phyloP scores from a whole-genome alignment of 140 eudicot species.

The Bidens hawaiensis region DNA sequence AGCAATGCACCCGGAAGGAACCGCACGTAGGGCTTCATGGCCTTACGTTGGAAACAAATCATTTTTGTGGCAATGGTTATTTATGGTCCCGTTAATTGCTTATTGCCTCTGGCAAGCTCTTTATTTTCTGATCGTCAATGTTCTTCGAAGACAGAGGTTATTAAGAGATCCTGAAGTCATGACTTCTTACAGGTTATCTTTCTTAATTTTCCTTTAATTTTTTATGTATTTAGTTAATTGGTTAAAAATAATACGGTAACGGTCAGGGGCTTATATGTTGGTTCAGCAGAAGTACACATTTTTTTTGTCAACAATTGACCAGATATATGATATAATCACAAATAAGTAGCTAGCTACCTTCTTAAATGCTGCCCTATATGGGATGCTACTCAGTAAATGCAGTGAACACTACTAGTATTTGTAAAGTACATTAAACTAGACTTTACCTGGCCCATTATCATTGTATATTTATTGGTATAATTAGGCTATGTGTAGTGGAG shows the following conservation, averaged over 20 bases:
- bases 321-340: neutral
- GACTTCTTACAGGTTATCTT: slow-evolving; percentile 91
- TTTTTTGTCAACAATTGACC: neutral
- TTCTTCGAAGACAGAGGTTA: slow-evolving; percentile 84
- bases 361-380: slow-evolving; percentile 4
- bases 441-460: neutral
- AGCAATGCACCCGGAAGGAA: slow-evolving; percentile 96
- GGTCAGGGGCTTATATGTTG: neutral
- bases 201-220: neutral
- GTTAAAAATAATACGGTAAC: neutral
- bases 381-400: neutral
- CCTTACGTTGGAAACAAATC: slow-evolving; percentile 76
- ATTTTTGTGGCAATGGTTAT: slow-evolving; percentile 90
- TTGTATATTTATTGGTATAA: neutral
- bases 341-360: neutral
- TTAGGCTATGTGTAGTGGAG: too few relatives aligned
- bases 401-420: neutral
- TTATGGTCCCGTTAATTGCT: slow-evolving; percentile 85
- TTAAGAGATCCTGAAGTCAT: slow-evolving; percentile 96
- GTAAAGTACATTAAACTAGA: neutral
- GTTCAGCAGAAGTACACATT: neutral
- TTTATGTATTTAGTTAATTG: neutral
- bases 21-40: slow-evolving; percentile 78
- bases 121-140: slow-evolving; percentile 82
- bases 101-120: slow-evolving; percentile 88